Evolutionary conservation across 768 basidiomycete species (phyloP).

Genomic region (Collybiopsis luxurians): DNA sequence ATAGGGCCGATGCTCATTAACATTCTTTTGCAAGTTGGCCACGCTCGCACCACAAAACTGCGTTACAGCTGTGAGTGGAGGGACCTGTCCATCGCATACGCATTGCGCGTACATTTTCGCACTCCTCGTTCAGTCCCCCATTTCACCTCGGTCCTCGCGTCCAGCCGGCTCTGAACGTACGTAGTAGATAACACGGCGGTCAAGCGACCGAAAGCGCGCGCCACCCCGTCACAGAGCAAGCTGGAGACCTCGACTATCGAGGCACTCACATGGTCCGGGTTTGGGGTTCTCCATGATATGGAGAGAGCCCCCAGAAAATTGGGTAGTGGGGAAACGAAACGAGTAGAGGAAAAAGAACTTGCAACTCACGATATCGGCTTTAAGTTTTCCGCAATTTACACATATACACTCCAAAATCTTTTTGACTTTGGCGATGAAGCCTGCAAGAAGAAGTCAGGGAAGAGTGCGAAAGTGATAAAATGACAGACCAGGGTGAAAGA

Average conservation of each 20-base stretch:
- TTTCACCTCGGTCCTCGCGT: conserved; percentile 93
- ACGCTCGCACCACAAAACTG: conserved; percentile 52
- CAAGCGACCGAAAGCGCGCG: conserved; percentile 95
- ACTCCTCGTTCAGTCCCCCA: conserved; percentile 98
- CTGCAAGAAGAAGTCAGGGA: conserved; percentile 22
- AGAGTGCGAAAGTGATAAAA: not conserved
- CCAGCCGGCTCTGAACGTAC: conserved; percentile 76
- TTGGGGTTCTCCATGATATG: conserved; percentile 91
- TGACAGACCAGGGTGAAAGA: conserved; percentile 88
- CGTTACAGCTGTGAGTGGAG: conserved; percentile 67
- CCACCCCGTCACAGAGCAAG: conserved; percentile 64
- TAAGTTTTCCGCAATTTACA: conserved; percentile 97
- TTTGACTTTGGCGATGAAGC: conserved; percentile 98
- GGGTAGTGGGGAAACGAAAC: conserved; percentile 93
- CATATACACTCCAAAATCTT: conserved; percentile 99
- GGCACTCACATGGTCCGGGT: conserved; percentile 76
- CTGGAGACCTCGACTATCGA: conserved; percentile 83
- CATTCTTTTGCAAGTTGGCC: too few relatives aligned
- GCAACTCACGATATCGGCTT: conserved; percentile 94
- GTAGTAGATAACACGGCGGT: conserved; percentile 77
- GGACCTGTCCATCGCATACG: conserved; percentile 39
- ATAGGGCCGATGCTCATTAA: too few relatives aligned
- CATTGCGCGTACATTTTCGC: conserved; percentile 49
- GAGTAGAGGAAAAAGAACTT: conserved; percentile 79
- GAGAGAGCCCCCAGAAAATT: conserved; percentile 99